Conservation (phyloP, 2,329 filamentous ascomycete species). For the Penicillium frequentans region DNA sequence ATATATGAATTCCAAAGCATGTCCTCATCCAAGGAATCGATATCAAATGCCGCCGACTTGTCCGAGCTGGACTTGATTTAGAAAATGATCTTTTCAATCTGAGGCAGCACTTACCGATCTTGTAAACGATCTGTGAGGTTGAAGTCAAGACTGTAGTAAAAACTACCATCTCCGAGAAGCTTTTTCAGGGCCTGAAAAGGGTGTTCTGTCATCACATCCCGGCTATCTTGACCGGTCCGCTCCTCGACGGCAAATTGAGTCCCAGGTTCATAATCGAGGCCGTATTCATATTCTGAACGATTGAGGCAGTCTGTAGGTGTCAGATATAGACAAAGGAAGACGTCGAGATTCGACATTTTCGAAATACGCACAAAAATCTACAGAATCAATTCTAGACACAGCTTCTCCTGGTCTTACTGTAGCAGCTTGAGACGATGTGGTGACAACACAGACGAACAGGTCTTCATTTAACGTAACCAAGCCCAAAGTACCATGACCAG, state of each 20-base stretch:
- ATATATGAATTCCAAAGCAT: constrained; percentile 99
- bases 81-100: constrained; percentile 7
- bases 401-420: constrained; percentile 84
- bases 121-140: constrained; percentile 92
- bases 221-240: constrained; percentile 55
- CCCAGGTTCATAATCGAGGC: constrained; percentile 58
- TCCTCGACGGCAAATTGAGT: constrained; percentile 57
- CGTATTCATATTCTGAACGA: constrained; percentile 79
- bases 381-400: constrained; percentile 79
- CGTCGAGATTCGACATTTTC: background rate
- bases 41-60: constrained; percentile 77
- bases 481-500: constrained; percentile 82
- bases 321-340: background rate
- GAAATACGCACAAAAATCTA: constrained; percentile 68
- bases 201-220: constrained; percentile 74
- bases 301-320: constrained; percentile 72
- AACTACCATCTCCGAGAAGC: constrained; percentile 86
- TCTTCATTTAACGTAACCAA: constrained; percentile 80
- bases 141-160: constrained; percentile 99
- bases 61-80: constrained; percentile 56
- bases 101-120: constrained; percentile 61
- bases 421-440: constrained; percentile 73
- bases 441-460: constrained; percentile 89
- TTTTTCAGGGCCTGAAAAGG: constrained; percentile 90
- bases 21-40: constrained; percentile 87